A percentile compares a stretch with the other conserved stretches of the same genome.
These are phyloP conservation scores for Silene vulgaris DNA, from an alignment of 179 eudicot species.

Conservation along the genomic window DNA sequence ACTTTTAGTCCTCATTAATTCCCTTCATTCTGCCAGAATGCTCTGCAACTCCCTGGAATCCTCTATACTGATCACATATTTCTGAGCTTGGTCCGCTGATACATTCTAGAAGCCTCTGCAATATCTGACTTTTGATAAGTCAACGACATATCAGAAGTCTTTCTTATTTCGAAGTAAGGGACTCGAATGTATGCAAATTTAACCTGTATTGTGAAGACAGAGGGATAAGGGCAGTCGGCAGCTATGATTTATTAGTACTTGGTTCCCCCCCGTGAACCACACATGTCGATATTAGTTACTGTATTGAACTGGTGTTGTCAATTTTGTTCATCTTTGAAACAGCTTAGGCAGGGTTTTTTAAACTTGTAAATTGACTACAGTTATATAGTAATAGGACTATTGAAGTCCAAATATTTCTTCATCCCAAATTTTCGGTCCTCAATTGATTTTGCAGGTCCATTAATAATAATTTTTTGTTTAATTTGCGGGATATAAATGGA, in stretches of 20 bases:
- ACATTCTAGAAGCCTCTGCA: neutral
- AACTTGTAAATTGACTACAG: neutral
- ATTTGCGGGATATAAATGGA: too few relatives aligned
- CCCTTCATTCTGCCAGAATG: neutral
- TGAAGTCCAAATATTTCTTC: too few relatives aligned
- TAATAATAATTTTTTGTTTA: too few relatives aligned
- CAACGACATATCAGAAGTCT: neutral
- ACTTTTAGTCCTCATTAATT: neutral
- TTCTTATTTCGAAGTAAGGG: neutral
- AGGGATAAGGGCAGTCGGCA: neutral
- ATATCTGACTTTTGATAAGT: neutral
- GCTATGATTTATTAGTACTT: too few relatives aligned
- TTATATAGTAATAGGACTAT: neutral
- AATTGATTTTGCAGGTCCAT: neutral
- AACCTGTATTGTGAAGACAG: neutral
- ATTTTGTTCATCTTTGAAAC: neutral
- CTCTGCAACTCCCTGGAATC: neutral
- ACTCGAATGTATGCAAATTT: neutral
- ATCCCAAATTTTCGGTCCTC: neutral
- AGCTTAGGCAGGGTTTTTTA: neutral
- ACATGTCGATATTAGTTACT: neutral
- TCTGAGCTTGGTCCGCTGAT: constrained; percentile 1
- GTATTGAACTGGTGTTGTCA: neutral
- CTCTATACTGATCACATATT: neutral
- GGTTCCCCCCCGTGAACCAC: neutral